These are phyloP conservation scores for Pezicula rhizophila DNA, from an alignment of 2,329 filamentous ascomycete genomes.

Conservation along the genomic window DNA sequence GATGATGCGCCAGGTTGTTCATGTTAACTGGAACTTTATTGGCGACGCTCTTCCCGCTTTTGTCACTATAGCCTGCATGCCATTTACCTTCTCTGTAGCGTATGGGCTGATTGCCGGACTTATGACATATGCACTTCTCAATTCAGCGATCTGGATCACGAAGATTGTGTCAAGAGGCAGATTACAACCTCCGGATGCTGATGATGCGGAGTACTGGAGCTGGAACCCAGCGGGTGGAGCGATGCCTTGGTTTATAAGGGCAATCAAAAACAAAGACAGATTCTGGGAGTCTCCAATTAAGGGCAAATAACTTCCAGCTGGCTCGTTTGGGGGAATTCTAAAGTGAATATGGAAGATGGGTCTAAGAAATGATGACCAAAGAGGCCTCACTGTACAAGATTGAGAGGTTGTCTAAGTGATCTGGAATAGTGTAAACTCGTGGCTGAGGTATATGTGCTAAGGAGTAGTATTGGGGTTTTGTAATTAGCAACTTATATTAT, in stretches of 20 bases:
- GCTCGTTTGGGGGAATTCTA: too few relatives aligned
- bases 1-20: too few relatives aligned
- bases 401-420: too few relatives aligned
- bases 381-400: too few relatives aligned
- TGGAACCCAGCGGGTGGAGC: conserved; percentile 42
- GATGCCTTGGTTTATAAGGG: conserved; percentile 47
- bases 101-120: conserved; percentile 68
- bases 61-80: conserved; percentile 68
- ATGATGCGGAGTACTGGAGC: conserved; percentile 49
- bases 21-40: conserved; percentile 72
- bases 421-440: too few relatives aligned
- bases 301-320: too few relatives aligned
- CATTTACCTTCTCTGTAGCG: conserved; percentile 72
- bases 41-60: conserved; percentile 73
- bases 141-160: conserved; percentile 44
- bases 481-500: too few relatives aligned
- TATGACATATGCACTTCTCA: conserved; percentile 47
- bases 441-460: too few relatives aligned
- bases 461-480: too few relatives aligned
- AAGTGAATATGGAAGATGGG: too few relatives aligned
- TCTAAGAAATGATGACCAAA: too few relatives aligned
- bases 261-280: conserved; percentile 10
- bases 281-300: conserved; percentile 12
- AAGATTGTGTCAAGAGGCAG: conserved; percentile 39
- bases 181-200: conserved; percentile 45